Evolutionary conservation across 345 rosid species (phyloP), one percentile per base, ranked within the genome.

Genomic region (Linum tenue): DNA sequence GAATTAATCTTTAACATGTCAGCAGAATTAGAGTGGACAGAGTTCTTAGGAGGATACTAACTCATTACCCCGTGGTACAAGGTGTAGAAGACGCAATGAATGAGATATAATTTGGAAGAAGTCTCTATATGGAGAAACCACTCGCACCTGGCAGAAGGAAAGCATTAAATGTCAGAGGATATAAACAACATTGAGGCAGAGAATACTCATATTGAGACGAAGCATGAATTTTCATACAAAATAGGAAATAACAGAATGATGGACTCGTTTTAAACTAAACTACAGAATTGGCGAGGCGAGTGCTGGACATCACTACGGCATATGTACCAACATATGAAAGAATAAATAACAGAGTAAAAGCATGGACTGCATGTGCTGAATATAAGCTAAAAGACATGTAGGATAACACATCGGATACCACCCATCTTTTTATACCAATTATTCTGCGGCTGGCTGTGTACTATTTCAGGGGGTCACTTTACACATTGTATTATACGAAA

Each of bases 51-150:
- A 7, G 60, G 65, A 50, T 79, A 83, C 91, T 83, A 70, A 94
- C 97, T 84, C 95, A 63, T 78, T 44, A 63, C 99, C 98, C n/a
- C 97, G 97, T 22, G 96, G 84, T 65, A 96, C 88, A 65, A 90
- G 79, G 60, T 96, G 84, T 69, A 94, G 82, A 77, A 94, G 99
- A 53, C 99, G 96, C 59, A 94, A 80, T 2, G 96, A 82, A 65
- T 97, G 99, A 63, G 89, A 88, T 53, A 94, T 82, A 79, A 94
- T 90, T 83, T 94, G 97, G 73, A 94, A 94, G 75, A 94, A 94
- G 77, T 94, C 99, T 80, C 88, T 94, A 80, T 94, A 97, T 0
- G 99, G 99, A 60, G 99, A 94, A 74, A 94, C 96, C 64, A 94
- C 95, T 69, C 96, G 84, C 37, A 94, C 99, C 99, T 94, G 82